These are phyloP conservation scores for Penicillium arizonense DNA, from an alignment of 495 filamentous ascomycete genomes.

Conservation along the genomic window DNA sequence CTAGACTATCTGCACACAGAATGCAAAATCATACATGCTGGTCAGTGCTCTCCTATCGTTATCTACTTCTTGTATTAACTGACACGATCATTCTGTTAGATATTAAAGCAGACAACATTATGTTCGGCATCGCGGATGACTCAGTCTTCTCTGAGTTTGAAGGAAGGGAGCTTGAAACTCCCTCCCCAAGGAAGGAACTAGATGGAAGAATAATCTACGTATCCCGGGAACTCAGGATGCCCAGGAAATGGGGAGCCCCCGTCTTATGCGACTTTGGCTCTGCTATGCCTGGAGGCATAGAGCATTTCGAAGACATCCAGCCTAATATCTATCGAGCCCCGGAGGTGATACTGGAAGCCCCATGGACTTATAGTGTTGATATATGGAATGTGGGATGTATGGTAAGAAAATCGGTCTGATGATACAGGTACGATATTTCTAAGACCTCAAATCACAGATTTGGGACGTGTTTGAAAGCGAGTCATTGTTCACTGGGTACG, in stretches of 20 bases:
- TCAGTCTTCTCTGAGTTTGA: constrained; percentile 31
- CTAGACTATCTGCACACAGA: too few relatives aligned
- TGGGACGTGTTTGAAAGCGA: constrained; percentile 30
- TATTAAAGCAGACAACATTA: constrained; percentile 39
- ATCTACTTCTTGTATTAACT: not conserved
- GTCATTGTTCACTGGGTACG: constrained; percentile 26
- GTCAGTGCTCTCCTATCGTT: constrained; percentile 5
- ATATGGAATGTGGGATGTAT: constrained; percentile 46
- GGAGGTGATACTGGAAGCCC: constrained; percentile 37
- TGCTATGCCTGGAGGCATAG: constrained; percentile 7
- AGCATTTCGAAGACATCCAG: constrained; percentile 27
- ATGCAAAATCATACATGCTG: constrained; percentile 48
- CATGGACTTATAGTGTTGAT: constrained; percentile 41
- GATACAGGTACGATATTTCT: not conserved
- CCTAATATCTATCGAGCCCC: constrained; percentile 43
- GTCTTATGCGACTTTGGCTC: constrained; percentile 32
- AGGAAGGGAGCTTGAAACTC: constrained; percentile 24
- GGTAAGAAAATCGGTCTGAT: constrained; percentile 27
- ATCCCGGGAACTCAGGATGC: constrained; percentile 20
- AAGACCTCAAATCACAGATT: constrained; percentile 16
- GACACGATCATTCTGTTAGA: constrained; percentile 17
- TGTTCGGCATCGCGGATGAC: constrained; percentile 35
- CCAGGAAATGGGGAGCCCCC: constrained; percentile 12
- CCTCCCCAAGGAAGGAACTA: constrained; percentile 28
- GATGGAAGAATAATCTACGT: constrained; percentile 30